Percentiles rank a stretch among this genome's conserved stretches.
phyloP scores from a whole-genome alignment of 2,329 filamentous ascomycete genomes.

The Claviceps monticola region DNA sequence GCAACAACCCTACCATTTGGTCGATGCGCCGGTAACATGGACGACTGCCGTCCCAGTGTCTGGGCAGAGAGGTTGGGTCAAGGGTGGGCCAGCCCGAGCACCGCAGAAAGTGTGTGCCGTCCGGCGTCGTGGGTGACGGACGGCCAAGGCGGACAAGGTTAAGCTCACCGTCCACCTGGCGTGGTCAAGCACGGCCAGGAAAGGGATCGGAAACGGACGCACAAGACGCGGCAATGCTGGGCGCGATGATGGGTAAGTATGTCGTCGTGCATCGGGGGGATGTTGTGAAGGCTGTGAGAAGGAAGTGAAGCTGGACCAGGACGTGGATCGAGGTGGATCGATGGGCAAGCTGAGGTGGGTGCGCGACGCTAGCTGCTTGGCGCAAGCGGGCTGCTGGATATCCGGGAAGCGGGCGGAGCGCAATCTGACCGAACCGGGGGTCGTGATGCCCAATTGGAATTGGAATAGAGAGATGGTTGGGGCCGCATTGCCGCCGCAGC shows the following conservation, averaged over 20 bases:
- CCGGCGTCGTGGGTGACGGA: neutral
- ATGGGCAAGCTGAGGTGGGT: neutral
- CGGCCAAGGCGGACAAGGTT: conserved; percentile 1
- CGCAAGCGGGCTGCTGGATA: conserved; percentile 3
- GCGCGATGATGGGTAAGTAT: neutral
- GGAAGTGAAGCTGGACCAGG: too few relatives aligned
- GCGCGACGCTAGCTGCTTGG: conserved; percentile 3
- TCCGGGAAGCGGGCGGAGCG: conserved; percentile 5
- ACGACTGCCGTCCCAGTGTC: neutral
- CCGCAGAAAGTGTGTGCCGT: neutral
- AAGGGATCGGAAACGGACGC: neutral
- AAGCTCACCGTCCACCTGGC: neutral
- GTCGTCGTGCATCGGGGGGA: too few relatives aligned
- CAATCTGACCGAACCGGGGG: conserved; percentile 1
- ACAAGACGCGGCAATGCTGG: conserved; percentile 1
- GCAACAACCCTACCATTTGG: conserved; percentile 2
- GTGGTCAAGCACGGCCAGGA: conserved; percentile 1
- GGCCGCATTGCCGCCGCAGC: neutral
- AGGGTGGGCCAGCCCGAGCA: neutral
- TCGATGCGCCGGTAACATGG: neutral
- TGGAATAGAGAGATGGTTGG: neutral
- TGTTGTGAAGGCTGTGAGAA: too few relatives aligned
- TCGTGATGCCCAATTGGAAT: conserved; percentile 3
- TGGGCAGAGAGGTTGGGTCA: neutral
- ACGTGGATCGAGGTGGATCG: neutral